Evolutionary conservation across 345 rosid species (phyloP).

Genomic region (Gossypium bickii): DNA sequence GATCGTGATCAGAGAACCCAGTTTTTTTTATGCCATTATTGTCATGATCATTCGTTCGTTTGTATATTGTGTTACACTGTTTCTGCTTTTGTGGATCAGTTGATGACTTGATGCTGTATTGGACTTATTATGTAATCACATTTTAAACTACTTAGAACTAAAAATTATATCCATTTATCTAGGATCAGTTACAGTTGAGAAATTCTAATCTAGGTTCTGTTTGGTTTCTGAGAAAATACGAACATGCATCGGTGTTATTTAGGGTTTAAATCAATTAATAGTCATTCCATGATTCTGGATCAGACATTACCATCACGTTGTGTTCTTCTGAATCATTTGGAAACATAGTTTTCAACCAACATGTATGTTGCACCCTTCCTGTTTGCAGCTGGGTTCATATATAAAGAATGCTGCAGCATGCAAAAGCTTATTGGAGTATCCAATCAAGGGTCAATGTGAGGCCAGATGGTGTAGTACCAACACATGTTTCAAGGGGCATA

Average conservation of each 20-base stretch:
- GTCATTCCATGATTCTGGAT: not conserved
- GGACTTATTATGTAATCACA: too few relatives aligned
- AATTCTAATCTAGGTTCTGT: not conserved
- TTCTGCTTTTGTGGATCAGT: not conserved
- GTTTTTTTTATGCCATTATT: not conserved
- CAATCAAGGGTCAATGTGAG: constrained; percentile 19
- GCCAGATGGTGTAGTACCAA: constrained; percentile 49
- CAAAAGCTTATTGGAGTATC: constrained; percentile 27
- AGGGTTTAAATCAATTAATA: not conserved
- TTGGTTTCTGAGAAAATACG: not conserved
- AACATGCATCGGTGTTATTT: not conserved
- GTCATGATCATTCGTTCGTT: not conserved
- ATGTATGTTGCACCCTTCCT: not conserved
- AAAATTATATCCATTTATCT: not conserved
- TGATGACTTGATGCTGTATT: too few relatives aligned
- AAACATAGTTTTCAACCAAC: not conserved
- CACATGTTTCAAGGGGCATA: constrained; percentile 77
- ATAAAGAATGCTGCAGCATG: constrained; percentile 36
- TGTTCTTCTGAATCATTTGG: too few relatives aligned
- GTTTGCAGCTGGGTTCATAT: constrained; percentile 41
- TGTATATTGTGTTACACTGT: not conserved
- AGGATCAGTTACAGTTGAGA: not conserved
- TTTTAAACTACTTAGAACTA: not conserved
- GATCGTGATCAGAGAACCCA: not conserved
- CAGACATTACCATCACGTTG: not conserved